phyloP scores from a whole-genome alignment of 306 rosid species.

The Prunus dulcis region DNA sequence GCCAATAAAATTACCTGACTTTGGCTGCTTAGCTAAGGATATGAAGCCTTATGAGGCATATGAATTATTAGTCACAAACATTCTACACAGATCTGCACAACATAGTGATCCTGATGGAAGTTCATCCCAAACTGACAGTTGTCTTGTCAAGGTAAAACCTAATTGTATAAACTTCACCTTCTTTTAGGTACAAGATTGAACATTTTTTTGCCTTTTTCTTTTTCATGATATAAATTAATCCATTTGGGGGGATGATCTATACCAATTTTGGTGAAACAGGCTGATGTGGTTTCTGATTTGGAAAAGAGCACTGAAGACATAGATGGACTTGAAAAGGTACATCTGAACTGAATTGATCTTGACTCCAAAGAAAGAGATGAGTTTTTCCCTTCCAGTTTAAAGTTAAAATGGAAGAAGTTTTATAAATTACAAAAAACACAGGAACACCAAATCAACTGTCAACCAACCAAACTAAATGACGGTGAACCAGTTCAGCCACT shows the following conservation, averaged over 20 bases:
- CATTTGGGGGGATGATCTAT: not conserved
- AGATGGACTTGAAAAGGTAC: slow-evolving; percentile 33
- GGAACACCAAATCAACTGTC: slow-evolving; percentile 34
- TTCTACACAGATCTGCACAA: slow-evolving; percentile 35
- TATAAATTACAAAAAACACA: slow-evolving; percentile 31
- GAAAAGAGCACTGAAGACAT: slow-evolving; percentile 29
- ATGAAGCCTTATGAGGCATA: slow-evolving; percentile 27
- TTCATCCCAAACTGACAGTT: slow-evolving; percentile 21
- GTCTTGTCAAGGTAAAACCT: slow-evolving; percentile 35
- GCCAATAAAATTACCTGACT: slow-evolving; percentile 15
- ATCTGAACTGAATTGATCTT: slow-evolving; percentile 6
- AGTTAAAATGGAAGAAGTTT: not conserved
- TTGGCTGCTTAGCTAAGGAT: slow-evolving; percentile 28
- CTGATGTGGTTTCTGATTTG: slow-evolving; percentile 27
- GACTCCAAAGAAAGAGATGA: slow-evolving; percentile 15
- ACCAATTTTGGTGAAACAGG: slow-evolving; percentile 45
- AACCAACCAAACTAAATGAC: slow-evolving; percentile 30
- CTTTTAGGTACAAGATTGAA: not conserved
- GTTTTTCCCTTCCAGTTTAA: slow-evolving; percentile 3
- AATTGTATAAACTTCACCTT: not conserved
- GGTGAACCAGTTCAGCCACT: slow-evolving; percentile 31
- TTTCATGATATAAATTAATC: not conserved
- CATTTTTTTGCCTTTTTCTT: not conserved
- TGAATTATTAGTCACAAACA: slow-evolving; percentile 32
- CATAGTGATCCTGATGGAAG: slow-evolving; percentile 16